Evolutionary conservation across 2,329 filamentous ascomycete genomes (phyloP), one percentile per base, ranked within the genome.

Genomic region (Aspergillus alliaceus): DNA sequence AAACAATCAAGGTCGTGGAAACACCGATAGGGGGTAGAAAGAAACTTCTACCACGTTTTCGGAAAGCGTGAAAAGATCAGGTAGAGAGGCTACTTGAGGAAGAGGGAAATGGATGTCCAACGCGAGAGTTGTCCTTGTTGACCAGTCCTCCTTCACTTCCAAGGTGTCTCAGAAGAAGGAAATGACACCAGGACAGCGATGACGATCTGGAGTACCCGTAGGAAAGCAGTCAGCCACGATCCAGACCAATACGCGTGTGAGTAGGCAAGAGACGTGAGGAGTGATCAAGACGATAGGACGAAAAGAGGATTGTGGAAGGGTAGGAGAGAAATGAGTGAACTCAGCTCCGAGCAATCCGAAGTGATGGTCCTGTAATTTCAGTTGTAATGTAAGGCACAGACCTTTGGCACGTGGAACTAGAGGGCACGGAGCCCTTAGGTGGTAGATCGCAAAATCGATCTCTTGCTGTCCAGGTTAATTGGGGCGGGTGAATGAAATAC

Each of bases 1-100:
- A 54, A 51, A 57, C 51, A 51, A 44, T 44, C 44, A 55, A 59
- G 27, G 42, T 64, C 54, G 59, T 46, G 47, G 50, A 54, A 48
- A 57, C 57, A 57, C 56, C 56, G 51, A 54, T 40, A 34, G 20
- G 52, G 51, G 31, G 55, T 35, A 52, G 35, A 56, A 46, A 48
- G 46, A 40, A 48, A 58, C 22, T 27, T 44, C 24, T 44, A 44
- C 24, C 40, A 15, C 24, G 15, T 25, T 44, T 12, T 24, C 24
- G 37, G 27, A 44, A 42, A 40, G 35, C 18, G 37, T n/a, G 25
- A 44, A 44, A 27, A 27, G 4, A 40, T n/a, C n/a, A n/a, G n/a
- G n/a, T n/a, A n/a, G n/a, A 18, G 15, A 44, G 4, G 24, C 8
- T 44, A 44, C 24, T 29, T 44, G 14, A 14, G 40, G 6, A 11